Evolutionary conservation across 208 protist species (phyloP), one percentile per base, ranked within the genome.

Genomic region (Borovskyia barvae): DNA sequence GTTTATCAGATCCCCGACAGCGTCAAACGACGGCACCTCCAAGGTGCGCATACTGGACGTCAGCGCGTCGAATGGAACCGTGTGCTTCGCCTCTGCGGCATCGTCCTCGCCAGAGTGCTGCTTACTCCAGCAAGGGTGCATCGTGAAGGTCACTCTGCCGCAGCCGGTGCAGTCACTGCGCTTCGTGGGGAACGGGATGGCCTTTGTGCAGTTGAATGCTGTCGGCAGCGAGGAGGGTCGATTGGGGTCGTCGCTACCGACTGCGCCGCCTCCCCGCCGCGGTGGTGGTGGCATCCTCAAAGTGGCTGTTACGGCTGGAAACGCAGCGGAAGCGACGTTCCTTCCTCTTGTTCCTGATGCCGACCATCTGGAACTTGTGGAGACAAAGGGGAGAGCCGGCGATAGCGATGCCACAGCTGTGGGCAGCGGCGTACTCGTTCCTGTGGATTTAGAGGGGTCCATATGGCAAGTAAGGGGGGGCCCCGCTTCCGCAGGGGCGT

Each of bases 141-240:
- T 78, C 19, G 62, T 87, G 47, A 53, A 54, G 32, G 75, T 83
- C 28, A 54, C 61, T 3, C 57, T 63, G 19, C 64, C 75, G 36
- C 42, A 64, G 30, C 51, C 57, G 12, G 46, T 76, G 22, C 30
- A 26, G 51, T 41, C 50, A 24, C 37, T 76, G 43, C 61, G 57
- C 32, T 71, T 71, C 35, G 43, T 76, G 6, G 55, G 64, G 32
- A 30, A 36, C 0, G 41, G 50, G 12, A 22, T 61, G 4, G 64
- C 55, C 2, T 40, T 40, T 0, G 55, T 71, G 22, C 41, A 48
- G 26, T 45, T 71, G 64, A 19, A 22, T 30, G 32, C 49, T 32
- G 25, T n/a, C 11, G 50, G 19, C 39, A 36, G 11, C 15, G 35
- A 35, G 15, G n/a, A 33, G 33, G 20, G n/a, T n/a, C n/a, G n/a